These are phyloP conservation scores for Myrmaecium sp. DNA, from an alignment of 2,329 filamentous ascomycete genomes.

Conservation along the genomic window DNA sequence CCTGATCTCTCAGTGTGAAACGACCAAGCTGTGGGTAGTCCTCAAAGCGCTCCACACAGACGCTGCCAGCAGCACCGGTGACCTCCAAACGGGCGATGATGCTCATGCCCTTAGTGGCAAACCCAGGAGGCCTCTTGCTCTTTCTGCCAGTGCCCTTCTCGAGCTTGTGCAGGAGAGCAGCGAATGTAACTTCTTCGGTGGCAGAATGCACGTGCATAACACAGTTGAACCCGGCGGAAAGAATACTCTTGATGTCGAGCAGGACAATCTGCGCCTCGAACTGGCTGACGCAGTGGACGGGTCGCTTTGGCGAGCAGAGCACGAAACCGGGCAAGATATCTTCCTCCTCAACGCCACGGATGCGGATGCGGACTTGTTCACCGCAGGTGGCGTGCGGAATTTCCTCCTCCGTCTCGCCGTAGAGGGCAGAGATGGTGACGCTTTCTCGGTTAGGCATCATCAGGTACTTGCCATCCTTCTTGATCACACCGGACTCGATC, in stretches of 20 bases:
- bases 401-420: conserved; percentile 94
- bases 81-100: conserved; percentile 89
- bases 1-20: conserved; percentile 12
- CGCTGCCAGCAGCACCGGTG: conserved; percentile 65
- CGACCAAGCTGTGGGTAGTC: conserved; percentile 61
- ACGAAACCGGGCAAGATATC: conserved; percentile 93
- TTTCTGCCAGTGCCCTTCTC: conserved; percentile 88
- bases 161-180: conserved; percentile 73
- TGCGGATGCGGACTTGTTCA: conserved; percentile 82
- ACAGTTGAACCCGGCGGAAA: conserved; percentile 92
- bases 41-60: conserved; percentile 89
- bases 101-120: conserved; percentile 64
- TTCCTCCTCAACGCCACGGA: conserved; percentile 93
- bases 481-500: conserved; percentile 84
- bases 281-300: conserved; percentile 73
- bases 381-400: conserved; percentile 67
- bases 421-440: conserved; percentile 68
- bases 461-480: conserved; percentile 69
- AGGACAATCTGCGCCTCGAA: conserved; percentile 97
- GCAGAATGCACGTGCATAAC: conserved; percentile 94
- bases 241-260: conserved; percentile 82
- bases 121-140: conserved; percentile 84
- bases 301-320: conserved; percentile 81
- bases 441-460: conserved; percentile 93
- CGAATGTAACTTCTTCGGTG: conserved; percentile 93